Base-by-base conservation (phyloP, 1,284 basidiomycete species). In the Dichomitus squalens region DNA sequence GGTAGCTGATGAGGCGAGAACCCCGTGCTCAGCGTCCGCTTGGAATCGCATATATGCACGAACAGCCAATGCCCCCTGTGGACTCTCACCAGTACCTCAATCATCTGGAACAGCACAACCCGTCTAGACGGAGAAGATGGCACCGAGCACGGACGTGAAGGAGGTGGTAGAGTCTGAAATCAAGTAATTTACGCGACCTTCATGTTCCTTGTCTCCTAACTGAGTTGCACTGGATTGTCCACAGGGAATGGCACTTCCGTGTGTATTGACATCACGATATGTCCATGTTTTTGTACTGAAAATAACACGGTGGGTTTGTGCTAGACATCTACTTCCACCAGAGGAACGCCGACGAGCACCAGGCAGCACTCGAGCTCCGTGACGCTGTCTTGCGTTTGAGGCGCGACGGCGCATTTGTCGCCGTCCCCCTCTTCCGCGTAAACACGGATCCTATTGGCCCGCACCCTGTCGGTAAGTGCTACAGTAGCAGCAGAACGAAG, bases 231-330 rank as follows among this genome's bases (percentile, higher is more conserved):
- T 21, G 11, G 25, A 16, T 27, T 34, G 21, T 40, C 43, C 0
- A 4, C 55, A 89, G 88, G 67, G 88, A 90, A 70, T 91, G 87
- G 88, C 88, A 90, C 67, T 90, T 91, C 65, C 88, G 88, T 90
- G 68, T 9, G 64, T 66, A 12, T n/a, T 4, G 33, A 12, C 7
- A 11, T 21, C n/a, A 21, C 18, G 11, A 4, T n/a, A 8, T 29
- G 8, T 16, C 6, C 31, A 14, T 12, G 21, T 16, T 29, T 20
- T 21, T 51, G 4, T 9, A 51, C 27, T 35, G 12, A 48, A 29
- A 14, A 43, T 27, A 36, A 20, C 35, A 57, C 35, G 9, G 43
- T 21, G 7, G 5, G 14, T 43, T n/a, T n/a, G 41, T 46, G n/a
- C n/a, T 60, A 89, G 87, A 91, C 66, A 90, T 91, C 34, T 90